Evolutionary conservation across 768 basidiomycete genomes (phyloP).

Genomic region (Artomyces pyxidatus): DNA sequence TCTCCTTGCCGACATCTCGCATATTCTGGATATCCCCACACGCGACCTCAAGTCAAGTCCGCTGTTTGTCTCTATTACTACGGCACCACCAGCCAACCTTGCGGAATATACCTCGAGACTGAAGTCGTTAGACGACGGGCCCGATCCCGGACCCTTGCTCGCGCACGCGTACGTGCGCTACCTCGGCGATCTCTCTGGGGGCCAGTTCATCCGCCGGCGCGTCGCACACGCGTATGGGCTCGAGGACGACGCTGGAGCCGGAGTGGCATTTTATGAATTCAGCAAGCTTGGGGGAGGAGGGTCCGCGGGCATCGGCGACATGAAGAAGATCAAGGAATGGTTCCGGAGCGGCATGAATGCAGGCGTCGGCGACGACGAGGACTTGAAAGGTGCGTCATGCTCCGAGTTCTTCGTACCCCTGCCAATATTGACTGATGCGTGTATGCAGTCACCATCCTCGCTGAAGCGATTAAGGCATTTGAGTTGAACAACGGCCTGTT

Average conservation of each 20-base stretch:
- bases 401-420: neutral
- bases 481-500: conserved; percentile 26
- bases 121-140: conserved; percentile 33
- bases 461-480: conserved; percentile 27
- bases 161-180: conserved; percentile 82
- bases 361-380: conserved; percentile 25
- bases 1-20: conserved; percentile 60
- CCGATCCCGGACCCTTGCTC: conserved; percentile 46
- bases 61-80: conserved; percentile 37
- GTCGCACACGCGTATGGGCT: conserved; percentile 64
- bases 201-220: conserved; percentile 57
- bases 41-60: conserved; percentile 52
- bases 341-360: conserved; percentile 39
- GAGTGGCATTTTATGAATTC: conserved; percentile 64
- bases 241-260: conserved; percentile 41
- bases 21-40: conserved; percentile 45
- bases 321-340: conserved; percentile 72
- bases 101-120: conserved; percentile 48
- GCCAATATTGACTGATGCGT: neutral
- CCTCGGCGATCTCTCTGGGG: conserved; percentile 73
- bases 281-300: conserved; percentile 42
- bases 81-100: conserved; percentile 40
- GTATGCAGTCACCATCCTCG: conserved; percentile 18
- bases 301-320: conserved; percentile 43
- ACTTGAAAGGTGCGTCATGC: conserved; percentile 22